Evolutionary conservation across 1,139 yeast species (phyloP), one percentile per base, ranked within the genome.

Genomic region (Wickerhamomyces sp.): DNA sequence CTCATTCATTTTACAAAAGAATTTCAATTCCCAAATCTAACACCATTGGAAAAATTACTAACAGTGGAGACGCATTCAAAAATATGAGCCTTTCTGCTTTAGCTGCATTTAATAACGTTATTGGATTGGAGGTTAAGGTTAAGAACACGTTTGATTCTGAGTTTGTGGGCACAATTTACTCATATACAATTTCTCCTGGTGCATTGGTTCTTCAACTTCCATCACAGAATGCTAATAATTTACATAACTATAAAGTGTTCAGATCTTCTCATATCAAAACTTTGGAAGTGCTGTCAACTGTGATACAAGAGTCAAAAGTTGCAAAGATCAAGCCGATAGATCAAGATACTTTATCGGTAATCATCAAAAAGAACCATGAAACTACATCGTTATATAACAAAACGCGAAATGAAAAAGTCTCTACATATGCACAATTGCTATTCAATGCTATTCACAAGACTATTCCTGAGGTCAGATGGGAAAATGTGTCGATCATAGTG

Each of bases 101-200:
- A 25, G 48, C 44, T 33, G 38, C 53, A 3, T 33, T 55, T 19
- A 48, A 50, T 6, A 47, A 36, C 18, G 40, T 56, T 9, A 39
- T 55, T n/a, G 60, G 60, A 4, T 18, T 50, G 19, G 38, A 41
- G 58, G 85, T 85, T 44, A 74, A 68, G 54, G 68, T 83, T 37
- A 73, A 76, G 7, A 83, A 85, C 35, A 64, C 74, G 10, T 64
- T 79, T 36, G 89, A 81, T 54, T 71, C 72, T 34, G 65, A 68
- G 10, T 68, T 78, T 40, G 67, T 67, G 12, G 95, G 94, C 2
- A 65, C 72, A 30, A 72, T 85, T 27, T 81, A 78, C 58, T 73
- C 88, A 8, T 80, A 74, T 57, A 76, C 70, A 44, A 66, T 73
- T 3, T 54, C 63, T 9, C 52, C 60, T 37, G 49, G 52, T 21